Conservation (phyloP, 2,329 filamentous ascomycete species). For the Pseudonectria foliicola region DNA sequence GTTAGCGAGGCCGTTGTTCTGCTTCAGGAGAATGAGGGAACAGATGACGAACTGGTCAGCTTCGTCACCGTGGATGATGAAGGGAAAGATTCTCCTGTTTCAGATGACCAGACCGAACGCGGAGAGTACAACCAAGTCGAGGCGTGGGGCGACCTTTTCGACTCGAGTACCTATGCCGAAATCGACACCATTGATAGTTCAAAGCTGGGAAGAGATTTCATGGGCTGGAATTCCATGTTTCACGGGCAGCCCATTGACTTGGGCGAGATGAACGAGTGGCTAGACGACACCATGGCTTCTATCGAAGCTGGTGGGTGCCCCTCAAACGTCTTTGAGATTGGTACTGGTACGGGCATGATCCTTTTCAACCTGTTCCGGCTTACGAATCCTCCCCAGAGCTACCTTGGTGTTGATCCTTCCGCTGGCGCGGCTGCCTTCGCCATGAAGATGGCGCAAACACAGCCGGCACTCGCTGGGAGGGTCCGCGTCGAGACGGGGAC, state of each 20-base stretch:
- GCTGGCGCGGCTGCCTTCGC: constrained; percentile 6
- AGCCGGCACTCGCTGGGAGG: constrained; percentile 4
- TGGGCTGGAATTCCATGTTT: constrained; percentile 21
- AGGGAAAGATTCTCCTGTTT: not conserved
- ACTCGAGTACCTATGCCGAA: constrained; percentile 6
- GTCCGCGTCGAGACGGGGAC: constrained; percentile 8
- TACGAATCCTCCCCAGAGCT: constrained; percentile 6
- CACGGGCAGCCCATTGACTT: constrained; percentile 7
- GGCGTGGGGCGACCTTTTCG: constrained; percentile 8
- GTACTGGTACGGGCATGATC: constrained; percentile 21
- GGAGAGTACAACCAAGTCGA: constrained; percentile 1
- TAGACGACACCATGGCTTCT: constrained; percentile 17
- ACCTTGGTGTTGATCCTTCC: constrained; percentile 18
- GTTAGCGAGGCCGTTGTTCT: constrained; percentile 4
- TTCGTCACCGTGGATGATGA: constrained; percentile 1
- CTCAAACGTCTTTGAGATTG: constrained; percentile 14
- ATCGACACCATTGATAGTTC: constrained; percentile 5
- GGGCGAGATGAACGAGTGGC: constrained; percentile 21
- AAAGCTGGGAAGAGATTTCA: constrained; percentile 16
- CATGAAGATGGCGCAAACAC: not conserved
- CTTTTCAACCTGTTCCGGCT: constrained; percentile 14
- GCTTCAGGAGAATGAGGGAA: not conserved
- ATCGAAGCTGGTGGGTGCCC: constrained; percentile 1
- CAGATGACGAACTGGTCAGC: not conserved
- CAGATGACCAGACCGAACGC: too few species aligned